Evolutionary conservation across 2,329 filamentous ascomycete genomes (phyloP), one percentile per base, ranked within the genome.

Genomic region (Exophiala xenobiotica): DNA sequence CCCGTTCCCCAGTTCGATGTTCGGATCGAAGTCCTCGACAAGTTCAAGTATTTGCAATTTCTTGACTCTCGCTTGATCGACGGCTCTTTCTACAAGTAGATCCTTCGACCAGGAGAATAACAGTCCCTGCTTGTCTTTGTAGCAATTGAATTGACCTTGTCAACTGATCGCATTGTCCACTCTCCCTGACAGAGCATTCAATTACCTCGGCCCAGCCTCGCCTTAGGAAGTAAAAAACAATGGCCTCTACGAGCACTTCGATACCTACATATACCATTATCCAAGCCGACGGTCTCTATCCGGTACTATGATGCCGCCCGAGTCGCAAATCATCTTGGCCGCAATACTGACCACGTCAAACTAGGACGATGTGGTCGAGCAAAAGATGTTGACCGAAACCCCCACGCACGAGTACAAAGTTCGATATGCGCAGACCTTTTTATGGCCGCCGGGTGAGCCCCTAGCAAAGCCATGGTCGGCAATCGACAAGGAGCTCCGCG

Each of bases 211-310:
- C 31, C n/a, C 31, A 35, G 31, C 31, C 31, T 35, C 31, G 31
- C 31, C 8, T 35, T 16, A 9, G 4, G n/a, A 12, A 35, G 3
- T 35, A 14, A 12, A n/a, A n/a, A 12, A 12, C 12, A 2, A 12
- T 31, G 14, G 12, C 16, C 8, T 29, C 9, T n/a, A 44, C 23
- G n/a, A n/a, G n/a, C 11, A 40, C 8, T 40, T 40, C 38, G 12
- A 23, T 40, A 40, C 53, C 45, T 12, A 56, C 52, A 26, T 61
- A 53, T 44, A 59, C 53, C 20, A 59, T 61, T 40, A 53, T 61
- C 9, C 58, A 61, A 37, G 58, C 58, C 11, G 58, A 61, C 27
- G 58, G 58, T 14, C 47, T 61, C 11, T 61, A 61, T 42, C 54
- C 58, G 12, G 58, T 59, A 56, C 18, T 45, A 22, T 26, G 9